phyloP scores from a whole-genome alignment of 2,329 filamentous ascomycete genomes.

The Aspergillus uvarum region DNA sequence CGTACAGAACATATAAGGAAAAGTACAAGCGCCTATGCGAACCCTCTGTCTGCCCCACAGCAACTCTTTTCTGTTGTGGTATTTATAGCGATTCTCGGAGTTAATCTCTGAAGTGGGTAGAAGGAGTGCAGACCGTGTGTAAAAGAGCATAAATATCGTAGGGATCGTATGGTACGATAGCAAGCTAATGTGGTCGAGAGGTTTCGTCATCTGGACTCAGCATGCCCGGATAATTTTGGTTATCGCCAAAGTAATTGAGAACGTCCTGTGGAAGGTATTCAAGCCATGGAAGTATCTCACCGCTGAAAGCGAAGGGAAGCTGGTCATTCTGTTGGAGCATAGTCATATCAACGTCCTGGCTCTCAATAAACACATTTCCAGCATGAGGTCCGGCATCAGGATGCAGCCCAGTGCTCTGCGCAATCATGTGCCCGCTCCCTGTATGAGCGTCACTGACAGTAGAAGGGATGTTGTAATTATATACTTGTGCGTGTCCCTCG shows the following conservation, averaged over 20 bases:
- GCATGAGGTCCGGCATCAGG: conserved; percentile 19
- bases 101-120: no score
- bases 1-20: no score
- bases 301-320: conserved; percentile 45
- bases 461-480: conserved; percentile 25
- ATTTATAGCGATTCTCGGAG: no score
- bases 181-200: conserved; percentile 22
- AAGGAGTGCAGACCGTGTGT: neutral
- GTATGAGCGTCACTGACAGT: conserved; percentile 18
- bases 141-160: neutral
- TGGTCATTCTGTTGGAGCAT: conserved; percentile 50
- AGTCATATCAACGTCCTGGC: conserved; percentile 74
- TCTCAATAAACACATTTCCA: conserved; percentile 66
- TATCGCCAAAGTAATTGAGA: conserved; percentile 54
- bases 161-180: no score
- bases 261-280: conserved; percentile 71
- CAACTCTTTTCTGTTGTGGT: no score
- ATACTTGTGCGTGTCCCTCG: conserved; percentile 22
- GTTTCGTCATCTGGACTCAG: conserved; percentile 32
- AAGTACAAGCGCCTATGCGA: no score
- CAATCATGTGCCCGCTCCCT: conserved; percentile 17
- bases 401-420: conserved; percentile 21
- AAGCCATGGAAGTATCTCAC: conserved; percentile 71
- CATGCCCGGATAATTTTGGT: conserved; percentile 31
- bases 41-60: no score